These are phyloP conservation scores for Termitomyces sp. DNA, from an alignment of 768 basidiomycete species.

Conservation along the genomic window DNA sequence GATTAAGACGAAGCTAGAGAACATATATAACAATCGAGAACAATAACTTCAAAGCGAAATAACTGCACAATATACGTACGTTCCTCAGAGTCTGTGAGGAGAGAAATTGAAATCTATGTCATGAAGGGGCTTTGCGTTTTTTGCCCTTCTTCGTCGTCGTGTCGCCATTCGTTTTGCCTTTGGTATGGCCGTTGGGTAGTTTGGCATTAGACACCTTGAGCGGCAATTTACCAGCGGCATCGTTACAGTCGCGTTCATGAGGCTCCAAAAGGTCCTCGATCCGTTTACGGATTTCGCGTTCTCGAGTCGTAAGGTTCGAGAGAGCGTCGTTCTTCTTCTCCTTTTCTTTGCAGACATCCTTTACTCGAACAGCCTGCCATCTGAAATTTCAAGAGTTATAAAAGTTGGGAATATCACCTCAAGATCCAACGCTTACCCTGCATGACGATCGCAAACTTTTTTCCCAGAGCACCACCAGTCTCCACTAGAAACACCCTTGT, in stretches of 20 bases:
- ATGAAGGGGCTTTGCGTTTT: conserved; percentile 49
- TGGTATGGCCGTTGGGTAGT: conserved; percentile 47
- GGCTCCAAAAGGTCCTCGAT: conserved; percentile 74
- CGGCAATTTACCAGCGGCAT: conserved; percentile 31
- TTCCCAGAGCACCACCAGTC: conserved; percentile 84
- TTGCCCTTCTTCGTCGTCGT: conserved; percentile 56
- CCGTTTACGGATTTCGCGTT: conserved; percentile 74
- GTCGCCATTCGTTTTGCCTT: conserved; percentile 42
- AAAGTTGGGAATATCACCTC: not conserved
- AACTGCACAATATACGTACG: conserved; percentile 9
- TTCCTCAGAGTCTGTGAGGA: conserved; percentile 1
- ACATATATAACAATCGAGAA: conserved; percentile 10
- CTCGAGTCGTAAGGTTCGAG: conserved; percentile 64
- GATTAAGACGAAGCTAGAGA: conserved; percentile 4
- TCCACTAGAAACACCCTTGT: conserved; percentile 33
- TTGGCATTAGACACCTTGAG: conserved; percentile 36
- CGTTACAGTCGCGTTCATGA: conserved; percentile 34
- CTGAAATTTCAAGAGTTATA: conserved; percentile 43
- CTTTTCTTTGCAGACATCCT: conserved; percentile 74
- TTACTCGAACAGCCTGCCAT: conserved; percentile 76
- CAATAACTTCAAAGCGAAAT: conserved; percentile 10
- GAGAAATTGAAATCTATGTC: conserved; percentile 26
- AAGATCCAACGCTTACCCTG: conserved; percentile 47
- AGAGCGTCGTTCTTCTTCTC: conserved; percentile 72
- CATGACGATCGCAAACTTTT: conserved; percentile 76